Evolutionary conservation across 2,329 filamentous ascomycete species (phyloP).

Genomic region (Diplocarpon mali): DNA sequence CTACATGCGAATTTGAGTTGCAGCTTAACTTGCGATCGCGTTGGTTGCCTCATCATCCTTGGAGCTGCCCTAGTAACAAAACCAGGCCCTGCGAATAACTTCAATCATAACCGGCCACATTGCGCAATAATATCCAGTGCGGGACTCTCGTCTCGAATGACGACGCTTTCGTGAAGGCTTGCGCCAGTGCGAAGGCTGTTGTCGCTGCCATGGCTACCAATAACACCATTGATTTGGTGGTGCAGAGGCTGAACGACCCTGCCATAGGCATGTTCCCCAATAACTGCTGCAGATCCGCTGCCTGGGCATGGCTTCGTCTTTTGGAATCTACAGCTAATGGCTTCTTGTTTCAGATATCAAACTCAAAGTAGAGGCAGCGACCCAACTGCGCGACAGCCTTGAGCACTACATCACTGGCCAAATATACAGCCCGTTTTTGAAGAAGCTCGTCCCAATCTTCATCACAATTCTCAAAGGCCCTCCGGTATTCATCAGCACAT

Average conservation of each 20-base stretch:
- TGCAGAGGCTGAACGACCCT: conserved; percentile 41
- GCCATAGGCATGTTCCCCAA: conserved; percentile 18
- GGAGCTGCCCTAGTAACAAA: no score
- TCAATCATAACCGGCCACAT: no score
- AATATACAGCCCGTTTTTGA: conserved; percentile 71
- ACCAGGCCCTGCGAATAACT: no score
- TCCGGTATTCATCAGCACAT: conserved; percentile 84
- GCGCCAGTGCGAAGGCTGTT: conserved; percentile 26
- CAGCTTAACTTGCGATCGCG: no score
- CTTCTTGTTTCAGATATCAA: conserved; percentile 53
- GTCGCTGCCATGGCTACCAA: conserved; percentile 48
- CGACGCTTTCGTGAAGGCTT: conserved; percentile 19
- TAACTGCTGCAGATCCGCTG: neutral
- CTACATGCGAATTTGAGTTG: no score
- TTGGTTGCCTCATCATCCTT: no score
- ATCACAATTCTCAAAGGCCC: conserved; percentile 73
- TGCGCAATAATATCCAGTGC: no score
- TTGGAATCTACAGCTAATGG: conserved; percentile 7
- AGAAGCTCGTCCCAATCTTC: conserved; percentile 83
- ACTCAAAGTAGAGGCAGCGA: conserved; percentile 70
- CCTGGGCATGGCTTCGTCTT: neutral
- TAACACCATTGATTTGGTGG: conserved; percentile 48
- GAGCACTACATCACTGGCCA: conserved; percentile 74
- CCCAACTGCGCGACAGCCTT: conserved; percentile 80
- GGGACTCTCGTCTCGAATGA: conserved; percentile 16